phyloP scores from a whole-genome alignment of 129 eudicot species.

The Saposhnikovia divaricata region DNA sequence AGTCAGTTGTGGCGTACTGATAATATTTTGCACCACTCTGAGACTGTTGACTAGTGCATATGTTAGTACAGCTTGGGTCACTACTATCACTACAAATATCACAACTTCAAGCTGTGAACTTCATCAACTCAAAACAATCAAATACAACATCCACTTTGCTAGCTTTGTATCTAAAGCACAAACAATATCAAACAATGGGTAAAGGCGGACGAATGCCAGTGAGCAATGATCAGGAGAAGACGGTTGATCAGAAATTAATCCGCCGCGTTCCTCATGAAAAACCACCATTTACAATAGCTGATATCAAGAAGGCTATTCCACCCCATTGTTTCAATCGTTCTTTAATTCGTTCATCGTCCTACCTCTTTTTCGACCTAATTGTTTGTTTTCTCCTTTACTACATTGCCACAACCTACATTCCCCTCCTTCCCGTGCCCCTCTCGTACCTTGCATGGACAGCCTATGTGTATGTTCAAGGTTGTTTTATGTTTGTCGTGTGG shows the following conservation, averaged over 20 bases:
- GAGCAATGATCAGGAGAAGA: neutral
- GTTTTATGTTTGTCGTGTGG: neutral
- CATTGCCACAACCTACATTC: neutral
- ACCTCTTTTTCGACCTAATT: neutral
- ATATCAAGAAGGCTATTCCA: neutral
- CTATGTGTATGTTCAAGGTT: neutral
- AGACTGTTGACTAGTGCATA: neutral
- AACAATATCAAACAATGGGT: neutral
- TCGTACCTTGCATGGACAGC: neutral
- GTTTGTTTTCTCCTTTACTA: neutral
- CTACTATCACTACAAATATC: neutral
- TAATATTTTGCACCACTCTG: no score
- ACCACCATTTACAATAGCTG: neutral
- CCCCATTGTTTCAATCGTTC: neutral
- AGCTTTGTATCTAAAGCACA: neutral
- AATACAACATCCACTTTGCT: neutral
- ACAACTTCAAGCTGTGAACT: neutral
- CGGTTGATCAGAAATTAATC: neutral
- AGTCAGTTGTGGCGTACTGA: no score
- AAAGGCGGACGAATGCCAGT: neutral
- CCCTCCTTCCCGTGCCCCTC: neutral
- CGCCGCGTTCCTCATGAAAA: neutral
- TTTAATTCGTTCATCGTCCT: neutral
- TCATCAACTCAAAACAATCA: neutral
- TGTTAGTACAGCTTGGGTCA: neutral